These are phyloP conservation scores for Alternaria burnsii DNA, from an alignment of 2,329 filamentous ascomycete genomes.

Conservation along the genomic window DNA sequence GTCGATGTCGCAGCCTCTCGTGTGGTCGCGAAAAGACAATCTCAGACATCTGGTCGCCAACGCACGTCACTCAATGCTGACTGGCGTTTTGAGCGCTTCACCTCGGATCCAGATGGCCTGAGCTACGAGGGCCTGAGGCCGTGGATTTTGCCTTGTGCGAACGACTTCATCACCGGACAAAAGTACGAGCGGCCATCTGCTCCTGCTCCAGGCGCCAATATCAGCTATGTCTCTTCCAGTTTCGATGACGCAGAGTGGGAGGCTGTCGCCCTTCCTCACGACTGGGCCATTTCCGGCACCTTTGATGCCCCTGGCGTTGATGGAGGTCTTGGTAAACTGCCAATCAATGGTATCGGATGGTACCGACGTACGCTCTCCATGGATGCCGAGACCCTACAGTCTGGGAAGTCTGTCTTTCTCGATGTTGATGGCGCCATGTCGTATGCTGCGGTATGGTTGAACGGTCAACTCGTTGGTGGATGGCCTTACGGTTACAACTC, in stretches of 20 bases:
- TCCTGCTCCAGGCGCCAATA: conserved; percentile 36
- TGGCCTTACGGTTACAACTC: conserved; percentile 64
- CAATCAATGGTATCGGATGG: conserved; percentile 64
- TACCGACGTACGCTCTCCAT: conserved; percentile 57
- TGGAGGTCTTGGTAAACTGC: conserved; percentile 56
- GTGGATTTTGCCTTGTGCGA: conserved; percentile 56
- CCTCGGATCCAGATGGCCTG: conserved; percentile 50
- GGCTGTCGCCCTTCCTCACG: conserved; percentile 56
- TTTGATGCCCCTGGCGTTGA: conserved; percentile 51
- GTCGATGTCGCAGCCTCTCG: conserved; percentile 16
- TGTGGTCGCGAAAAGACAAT: conserved; percentile 9
- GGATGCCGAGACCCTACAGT: conserved; percentile 30
- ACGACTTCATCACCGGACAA: conserved; percentile 51
- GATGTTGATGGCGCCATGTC: conserved; percentile 64
- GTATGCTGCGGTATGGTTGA: conserved; percentile 62
- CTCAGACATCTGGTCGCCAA: conserved; percentile 25
- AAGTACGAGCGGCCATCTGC: conserved; percentile 46
- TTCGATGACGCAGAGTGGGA: conserved; percentile 58
- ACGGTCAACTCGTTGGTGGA: conserved; percentile 60
- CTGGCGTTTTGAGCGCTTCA: conserved; percentile 53
- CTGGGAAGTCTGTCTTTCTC: conserved; percentile 54
- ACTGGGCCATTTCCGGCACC: conserved; percentile 61
- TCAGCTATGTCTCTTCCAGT: conserved; percentile 43
- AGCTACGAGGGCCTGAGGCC: conserved; percentile 51
- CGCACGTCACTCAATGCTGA: conserved; percentile 48